Conservation (phyloP, 2,329 filamentous ascomycete species). For the Ophiostoma tasmaniense region DNA sequence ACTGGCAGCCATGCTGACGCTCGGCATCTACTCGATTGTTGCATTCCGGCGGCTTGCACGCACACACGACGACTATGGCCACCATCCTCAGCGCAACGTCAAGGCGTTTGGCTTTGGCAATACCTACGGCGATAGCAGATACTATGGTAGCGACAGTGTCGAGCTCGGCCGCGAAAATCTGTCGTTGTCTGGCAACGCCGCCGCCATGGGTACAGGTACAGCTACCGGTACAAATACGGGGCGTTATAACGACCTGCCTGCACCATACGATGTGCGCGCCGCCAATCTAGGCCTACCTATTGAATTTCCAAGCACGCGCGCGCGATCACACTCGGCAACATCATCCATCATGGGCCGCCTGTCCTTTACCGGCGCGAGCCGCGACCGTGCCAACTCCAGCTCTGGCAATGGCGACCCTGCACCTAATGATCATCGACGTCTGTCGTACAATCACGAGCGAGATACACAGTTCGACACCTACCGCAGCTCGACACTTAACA, state of each 20-base stretch:
- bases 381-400: neutral
- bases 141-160: slow-evolving; percentile 21
- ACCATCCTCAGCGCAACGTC: slow-evolving; percentile 41
- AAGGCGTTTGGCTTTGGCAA: slow-evolving; percentile 39
- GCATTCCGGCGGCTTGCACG: slow-evolving; percentile 40
- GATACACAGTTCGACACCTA: slow-evolving; percentile 26
- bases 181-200: neutral
- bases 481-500: slow-evolving; percentile 17
- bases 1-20: slow-evolving; percentile 38
- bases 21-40: slow-evolving; percentile 39
- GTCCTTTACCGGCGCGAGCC: neutral
- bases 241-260: slow-evolving; percentile 19
- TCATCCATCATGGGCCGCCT: slow-evolving; percentile 5
- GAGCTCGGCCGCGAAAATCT: neutral
- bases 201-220: slow-evolving; percentile 14
- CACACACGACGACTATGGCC: slow-evolving; percentile 37
- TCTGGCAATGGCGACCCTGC: neutral
- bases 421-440: slow-evolving; percentile 3
- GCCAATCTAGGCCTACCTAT: neutral
- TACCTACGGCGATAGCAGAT: slow-evolving; percentile 18
- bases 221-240: slow-evolving; percentile 11
- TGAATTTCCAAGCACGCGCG: slow-evolving; percentile 14
- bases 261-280: slow-evolving; percentile 12
- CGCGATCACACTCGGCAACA: slow-evolving; percentile 16
- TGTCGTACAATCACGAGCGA: slow-evolving; percentile 25